Base-by-base conservation (phyloP, 2,329 filamentous ascomycete species). In the Neopestalotiopsis clavispora region DNA sequence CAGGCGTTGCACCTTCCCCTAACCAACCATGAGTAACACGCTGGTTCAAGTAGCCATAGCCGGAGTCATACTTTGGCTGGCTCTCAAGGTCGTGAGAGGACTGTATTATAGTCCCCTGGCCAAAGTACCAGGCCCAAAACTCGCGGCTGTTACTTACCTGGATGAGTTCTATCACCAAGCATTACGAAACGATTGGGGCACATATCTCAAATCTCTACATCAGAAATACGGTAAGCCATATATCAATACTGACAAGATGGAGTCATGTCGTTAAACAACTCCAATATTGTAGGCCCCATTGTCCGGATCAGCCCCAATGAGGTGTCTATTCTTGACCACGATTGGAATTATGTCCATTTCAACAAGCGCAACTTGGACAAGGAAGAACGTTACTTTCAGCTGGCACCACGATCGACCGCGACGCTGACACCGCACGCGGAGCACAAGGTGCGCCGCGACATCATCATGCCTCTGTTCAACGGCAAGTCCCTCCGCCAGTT, bases 291-390 rank as follows among this genome's bases (percentile, higher is more conserved):
- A 65, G 40, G 40, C 10, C 40, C 63, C 30, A 57, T 66, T 40
- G 45, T 58, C 20, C 32, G 64, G n/a, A 66, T 66, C 17, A 20
- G 13, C 30, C 49, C 49, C 17, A 66, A 58, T n/a, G 64, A 66
- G 20, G 64, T 66, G 14, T 59, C 45, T 10, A 66, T 66, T n/a
- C 64, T 66, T 20, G 64, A 66, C 20, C 64, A 66, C 28, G 49
- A 58, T 10, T 66, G n/a, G 17, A 66, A 28, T 45, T 66, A 66
- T 23, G 52, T 28, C 3, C 52, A 57, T 23, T 38, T 66, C 52
- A 66, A 66, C 64, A 32, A 66, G 49, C 20, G 64, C 10, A 58
- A 66, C 6, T 30, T 66, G 23, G 64, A 58, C 52, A 66, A 66
- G 34, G 45, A 66, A n/a, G 52, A 58, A 32, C 20, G 64, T 23